phyloP scores from a whole-genome alignment of 2,329 filamentous ascomycete species.

The Hymenoscyphus fraxineus region DNA sequence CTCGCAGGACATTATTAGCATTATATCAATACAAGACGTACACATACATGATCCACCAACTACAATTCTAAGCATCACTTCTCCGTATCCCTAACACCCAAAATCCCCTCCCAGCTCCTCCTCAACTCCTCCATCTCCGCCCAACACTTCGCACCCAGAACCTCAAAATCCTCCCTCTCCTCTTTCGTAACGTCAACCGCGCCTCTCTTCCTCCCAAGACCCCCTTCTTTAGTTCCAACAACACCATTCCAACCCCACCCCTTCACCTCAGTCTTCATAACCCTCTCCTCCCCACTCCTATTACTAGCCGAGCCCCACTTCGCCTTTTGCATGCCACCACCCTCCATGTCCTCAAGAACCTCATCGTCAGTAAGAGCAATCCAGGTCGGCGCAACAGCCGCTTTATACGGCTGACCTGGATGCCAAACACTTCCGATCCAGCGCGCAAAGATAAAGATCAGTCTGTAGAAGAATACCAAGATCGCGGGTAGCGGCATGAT shows the following conservation, averaged over 20 bases:
- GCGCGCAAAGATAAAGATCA: slow-evolving; percentile 67
- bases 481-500: slow-evolving; percentile 72
- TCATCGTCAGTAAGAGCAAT: slow-evolving; percentile 65
- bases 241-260: slow-evolving; percentile 75
- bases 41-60: background rate
- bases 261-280: slow-evolving; percentile 77
- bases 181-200: slow-evolving; percentile 58
- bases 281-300: slow-evolving; percentile 52
- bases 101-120: slow-evolving; percentile 53
- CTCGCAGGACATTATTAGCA: no score
- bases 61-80: background rate
- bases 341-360: slow-evolving; percentile 53
- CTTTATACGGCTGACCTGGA: slow-evolving; percentile 68
- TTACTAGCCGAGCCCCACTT: slow-evolving; percentile 86
- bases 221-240: slow-evolving; percentile 46
- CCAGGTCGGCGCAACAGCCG: slow-evolving; percentile 74
- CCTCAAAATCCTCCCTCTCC: slow-evolving; percentile 58
- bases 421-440: slow-evolving; percentile 89
- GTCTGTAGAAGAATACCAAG: slow-evolving; percentile 65
- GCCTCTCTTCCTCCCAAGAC: slow-evolving; percentile 56
- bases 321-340: slow-evolving; percentile 45
- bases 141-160: slow-evolving; percentile 60
- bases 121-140: slow-evolving; percentile 68
- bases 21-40: background rate
- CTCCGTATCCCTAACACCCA: slow-evolving; percentile 22